Evolutionary conservation across 139 green algal genomes (phyloP), one percentile per base, ranked within the genome.

Genomic region (Chlorella sorokiniana): DNA sequence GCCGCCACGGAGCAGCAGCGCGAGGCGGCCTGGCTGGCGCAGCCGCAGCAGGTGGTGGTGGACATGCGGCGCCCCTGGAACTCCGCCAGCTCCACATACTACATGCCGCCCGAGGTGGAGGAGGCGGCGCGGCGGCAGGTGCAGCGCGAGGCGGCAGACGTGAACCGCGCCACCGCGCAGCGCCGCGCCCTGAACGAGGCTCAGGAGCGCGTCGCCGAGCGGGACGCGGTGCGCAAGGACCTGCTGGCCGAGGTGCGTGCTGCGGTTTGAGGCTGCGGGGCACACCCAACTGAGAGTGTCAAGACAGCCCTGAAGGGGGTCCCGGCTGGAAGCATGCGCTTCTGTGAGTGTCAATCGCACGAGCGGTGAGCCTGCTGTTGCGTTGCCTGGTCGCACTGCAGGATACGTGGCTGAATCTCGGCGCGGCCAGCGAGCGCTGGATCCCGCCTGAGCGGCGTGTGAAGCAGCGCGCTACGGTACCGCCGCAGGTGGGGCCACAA

Each of bases 381-480:
- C 23, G 16, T 6, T 65, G 56, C 18, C 18, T 31, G 23, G 18
- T 29, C n/a, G 56, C 18, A 22, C 18, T 65, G 56, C 78, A 87
- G 83, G 78, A 82, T 27, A 71, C 45, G 31, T 87, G 72, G 48
- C 85, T 87, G 62, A 85, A 85, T 52, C 51, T 52, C 25, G 83
- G 83, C 7, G 83, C 83, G 3, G 64, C 83, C 29, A 76, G 51
- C 42, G 83, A 87, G 71, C 82, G 81, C 45, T 87, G 83, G 83
- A 78, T 87, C 37, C 78, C 83, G 18, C 83, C 83, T 3, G 83
- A 85, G 48, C 63, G 48, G 14, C 78, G 83, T 22, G 40, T 85
- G 35, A 77, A 83, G 65, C 78, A 77, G 35, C 78, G 78, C 16
- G 65, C 77, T 22, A 64, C 44, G 18, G 35, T 76, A 23, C 62